These are phyloP conservation scores for Cordyceps tenuipes DNA, from an alignment of 2,329 filamentous ascomycete genomes.

Conservation along the genomic window DNA sequence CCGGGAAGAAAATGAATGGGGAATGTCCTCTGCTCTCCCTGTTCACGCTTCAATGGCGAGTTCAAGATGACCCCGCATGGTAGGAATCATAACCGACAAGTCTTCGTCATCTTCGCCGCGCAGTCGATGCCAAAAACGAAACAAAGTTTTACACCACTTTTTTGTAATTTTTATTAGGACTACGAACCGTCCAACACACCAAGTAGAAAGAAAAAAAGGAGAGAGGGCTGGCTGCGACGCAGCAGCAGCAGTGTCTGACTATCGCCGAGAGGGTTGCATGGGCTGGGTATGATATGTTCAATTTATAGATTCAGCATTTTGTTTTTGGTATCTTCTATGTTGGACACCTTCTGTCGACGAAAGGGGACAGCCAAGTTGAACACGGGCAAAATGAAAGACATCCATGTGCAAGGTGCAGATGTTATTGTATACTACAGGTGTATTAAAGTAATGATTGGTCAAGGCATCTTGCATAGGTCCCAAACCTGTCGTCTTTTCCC, in stretches of 20 bases:
- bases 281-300: conserved; percentile 7
- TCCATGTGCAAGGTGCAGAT: conserved; percentile 8
- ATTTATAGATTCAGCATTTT: conserved; percentile 11
- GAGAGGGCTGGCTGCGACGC: conserved; percentile 3
- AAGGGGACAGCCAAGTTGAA: neutral
- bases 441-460: conserved; percentile 7
- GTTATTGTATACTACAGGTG: conserved; percentile 11
- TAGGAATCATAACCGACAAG: neutral
- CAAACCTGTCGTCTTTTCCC: neutral
- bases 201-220: conserved; percentile 3
- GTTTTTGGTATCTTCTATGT: neutral
- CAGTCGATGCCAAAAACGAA: neutral
- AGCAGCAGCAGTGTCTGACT: conserved; percentile 9
- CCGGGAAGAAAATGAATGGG: neutral
- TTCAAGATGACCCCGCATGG: neutral
- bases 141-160: neutral
- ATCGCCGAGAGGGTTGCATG: conserved; percentile 7
- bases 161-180: conserved; percentile 10
- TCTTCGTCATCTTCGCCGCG: neutral
- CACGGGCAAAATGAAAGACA: neutral
- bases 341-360: neutral
- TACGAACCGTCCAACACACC: neutral
- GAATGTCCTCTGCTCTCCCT: neutral
- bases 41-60: neutral
- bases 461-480: neutral